phyloP scores from a whole-genome alignment of 768 basidiomycete species.

The Psilocybe cyanescens region DNA sequence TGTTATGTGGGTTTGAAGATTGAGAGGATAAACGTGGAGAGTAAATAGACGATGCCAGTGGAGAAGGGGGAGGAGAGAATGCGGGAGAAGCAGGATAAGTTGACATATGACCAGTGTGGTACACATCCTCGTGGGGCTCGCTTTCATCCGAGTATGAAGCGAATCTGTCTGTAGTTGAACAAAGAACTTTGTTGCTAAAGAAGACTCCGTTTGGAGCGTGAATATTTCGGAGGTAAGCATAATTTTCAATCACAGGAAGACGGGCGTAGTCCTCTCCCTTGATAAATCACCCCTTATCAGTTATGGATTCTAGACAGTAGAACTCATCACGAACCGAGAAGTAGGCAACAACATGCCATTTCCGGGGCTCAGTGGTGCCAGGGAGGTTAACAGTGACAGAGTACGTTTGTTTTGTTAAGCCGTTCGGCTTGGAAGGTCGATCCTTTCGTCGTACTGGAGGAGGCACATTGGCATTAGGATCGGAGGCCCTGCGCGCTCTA shows the following conservation, averaged over 20 bases:
- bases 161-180: constrained; percentile 43
- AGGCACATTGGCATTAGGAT: constrained; percentile 60
- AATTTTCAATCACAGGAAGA: constrained; percentile 75
- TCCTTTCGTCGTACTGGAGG: constrained; percentile 74
- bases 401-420: constrained; percentile 87
- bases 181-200: constrained; percentile 64
- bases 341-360: constrained; percentile 88
- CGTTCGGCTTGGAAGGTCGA: constrained; percentile 76
- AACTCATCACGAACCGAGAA: constrained; percentile 58
- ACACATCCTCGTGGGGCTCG: constrained; percentile 39
- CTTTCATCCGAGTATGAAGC: constrained; percentile 51
- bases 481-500: constrained; percentile 63
- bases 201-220: constrained; percentile 75
- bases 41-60: constrained; percentile 16
- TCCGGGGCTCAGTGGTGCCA: constrained; percentile 57
- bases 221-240: constrained; percentile 71
- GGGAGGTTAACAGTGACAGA: constrained; percentile 75
- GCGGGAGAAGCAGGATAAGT: constrained; percentile 22
- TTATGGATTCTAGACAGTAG: background rate
- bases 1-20: constrained; percentile 12
- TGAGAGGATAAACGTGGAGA: constrained; percentile 16
- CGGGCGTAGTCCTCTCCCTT: constrained; percentile 72
- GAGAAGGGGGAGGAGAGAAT: constrained; percentile 16
- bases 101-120: constrained; percentile 19
- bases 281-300: constrained; percentile 13